A percentile compares a stretch with the other conserved stretches of the same genome.
Conservation (phyloP, 1,139 yeast genomes). For the Candida neerlandica region DNA sequence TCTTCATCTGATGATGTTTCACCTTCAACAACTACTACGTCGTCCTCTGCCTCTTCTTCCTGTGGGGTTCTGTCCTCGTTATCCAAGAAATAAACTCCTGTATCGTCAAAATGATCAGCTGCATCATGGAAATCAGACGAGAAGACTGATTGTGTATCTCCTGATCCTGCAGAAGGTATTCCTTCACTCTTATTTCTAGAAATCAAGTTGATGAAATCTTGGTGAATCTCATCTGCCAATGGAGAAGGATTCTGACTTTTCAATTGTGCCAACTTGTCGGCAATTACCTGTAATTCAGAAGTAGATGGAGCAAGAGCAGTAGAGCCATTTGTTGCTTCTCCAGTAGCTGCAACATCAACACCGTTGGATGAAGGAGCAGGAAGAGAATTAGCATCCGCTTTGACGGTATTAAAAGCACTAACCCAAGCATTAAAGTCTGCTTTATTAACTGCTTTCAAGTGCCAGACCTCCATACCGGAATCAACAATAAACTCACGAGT, state of each 20-base stretch:
- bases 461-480: constrained; percentile 97
- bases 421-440: constrained; percentile 83
- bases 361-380: constrained; percentile 7
- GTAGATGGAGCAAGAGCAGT: constrained; percentile 8
- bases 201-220: constrained; percentile 15
- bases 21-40: constrained; percentile 14
- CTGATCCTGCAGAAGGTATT: constrained; percentile 9
- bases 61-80: constrained; percentile 12
- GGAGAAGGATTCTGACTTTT: constrained; percentile 17
- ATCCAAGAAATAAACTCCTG: constrained; percentile 41
- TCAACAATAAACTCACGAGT: constrained; percentile 77
- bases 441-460: constrained; percentile 65
- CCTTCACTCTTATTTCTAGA: constrained; percentile 9
- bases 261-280: constrained; percentile 27
- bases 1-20: constrained; percentile 20
- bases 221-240: constrained; percentile 16
- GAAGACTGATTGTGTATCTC: constrained; percentile 31
- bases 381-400: constrained; percentile 19
- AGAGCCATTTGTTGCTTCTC: background rate
- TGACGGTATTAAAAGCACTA: constrained; percentile 64
- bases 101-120: constrained; percentile 50
- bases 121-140: constrained; percentile 69
- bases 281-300: constrained; percentile 19
- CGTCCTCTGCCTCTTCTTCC: constrained; percentile 18
- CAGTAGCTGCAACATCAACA: background rate